phyloP scores from a whole-genome alignment of 495 filamentous ascomycete genomes.

The Daldinia loculata region DNA sequence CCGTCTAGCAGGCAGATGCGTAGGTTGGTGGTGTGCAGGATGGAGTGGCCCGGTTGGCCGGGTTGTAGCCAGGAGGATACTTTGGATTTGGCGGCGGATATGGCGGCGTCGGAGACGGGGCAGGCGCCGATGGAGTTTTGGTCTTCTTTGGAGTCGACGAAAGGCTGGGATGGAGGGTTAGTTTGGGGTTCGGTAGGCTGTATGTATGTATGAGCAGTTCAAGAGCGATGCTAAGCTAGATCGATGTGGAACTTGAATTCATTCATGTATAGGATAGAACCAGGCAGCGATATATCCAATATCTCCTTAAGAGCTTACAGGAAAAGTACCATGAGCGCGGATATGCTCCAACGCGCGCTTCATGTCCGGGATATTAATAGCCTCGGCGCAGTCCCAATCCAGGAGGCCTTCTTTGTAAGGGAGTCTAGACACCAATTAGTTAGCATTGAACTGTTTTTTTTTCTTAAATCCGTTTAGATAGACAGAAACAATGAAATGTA shows the following conservation, averaged over 20 bases:
- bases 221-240: too few relatives aligned
- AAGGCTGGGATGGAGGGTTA: slow-evolving; percentile 48
- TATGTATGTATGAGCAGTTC: too few relatives aligned
- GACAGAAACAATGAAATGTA: not conserved
- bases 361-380: slow-evolving; percentile 74
- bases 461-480: not conserved
- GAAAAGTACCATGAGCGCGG: slow-evolving; percentile 68
- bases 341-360: slow-evolving; percentile 68
- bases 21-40: slow-evolving; percentile 36
- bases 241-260: not conserved
- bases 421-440: slow-evolving; percentile 46
- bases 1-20: slow-evolving; percentile 77
- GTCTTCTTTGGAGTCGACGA: slow-evolving; percentile 77
- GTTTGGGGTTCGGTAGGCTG: slow-evolving; percentile 21
- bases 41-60: slow-evolving; percentile 45
- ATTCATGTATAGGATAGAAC: not conserved
- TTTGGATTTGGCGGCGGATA: slow-evolving; percentile 49
- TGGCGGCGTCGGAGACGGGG: slow-evolving; percentile 53
- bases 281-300: not conserved
- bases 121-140: slow-evolving; percentile 67
- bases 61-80: slow-evolving; percentile 55
- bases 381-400: slow-evolving; percentile 87
- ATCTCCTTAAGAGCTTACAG: slow-evolving; percentile 48
- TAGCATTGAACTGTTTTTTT: not conserved
- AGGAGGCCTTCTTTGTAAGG: slow-evolving; percentile 64